phyloP scores from a whole-genome alignment of 2,329 filamentous ascomycete species.

The Penicillium aurantiogriseum region DNA sequence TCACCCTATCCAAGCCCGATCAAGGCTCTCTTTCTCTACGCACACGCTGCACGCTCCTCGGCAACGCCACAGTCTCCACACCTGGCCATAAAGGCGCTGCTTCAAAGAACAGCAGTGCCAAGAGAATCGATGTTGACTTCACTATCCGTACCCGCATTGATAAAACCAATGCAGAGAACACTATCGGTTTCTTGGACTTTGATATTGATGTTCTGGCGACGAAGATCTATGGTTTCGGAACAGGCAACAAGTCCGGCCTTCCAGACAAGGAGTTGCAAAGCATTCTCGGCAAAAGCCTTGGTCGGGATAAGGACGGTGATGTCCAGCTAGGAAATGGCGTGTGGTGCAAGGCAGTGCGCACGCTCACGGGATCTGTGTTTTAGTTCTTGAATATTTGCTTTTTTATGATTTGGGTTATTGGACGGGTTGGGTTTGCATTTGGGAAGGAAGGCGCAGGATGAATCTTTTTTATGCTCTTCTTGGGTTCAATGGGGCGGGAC shows the following conservation, averaged over 20 bases:
- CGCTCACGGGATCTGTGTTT: constrained; percentile 38
- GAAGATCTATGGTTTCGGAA: constrained; percentile 43
- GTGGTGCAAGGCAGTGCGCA: constrained; percentile 42
- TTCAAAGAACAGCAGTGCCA: constrained; percentile 15
- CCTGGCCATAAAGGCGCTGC: constrained; percentile 10
- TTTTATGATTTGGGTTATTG: constrained; percentile 6
- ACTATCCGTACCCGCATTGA: constrained; percentile 33
- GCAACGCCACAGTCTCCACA: constrained; percentile 18
- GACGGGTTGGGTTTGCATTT: not conserved
- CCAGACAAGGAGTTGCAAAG: constrained; percentile 39
- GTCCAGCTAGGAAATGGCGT: constrained; percentile 37
- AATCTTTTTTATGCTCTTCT: not conserved
- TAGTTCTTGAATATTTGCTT: constrained; percentile 15
- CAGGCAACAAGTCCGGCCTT: constrained; percentile 26
- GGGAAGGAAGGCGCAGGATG: not conserved
- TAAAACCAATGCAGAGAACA: constrained; percentile 7
- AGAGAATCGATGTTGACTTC: constrained; percentile 43
- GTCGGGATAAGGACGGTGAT: constrained; percentile 12
- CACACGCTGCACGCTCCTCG: constrained; percentile 42
- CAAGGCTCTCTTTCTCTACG: constrained; percentile 30
- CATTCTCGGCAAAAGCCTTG: constrained; percentile 33
- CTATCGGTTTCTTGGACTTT: constrained; percentile 34
- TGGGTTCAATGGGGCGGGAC: not conserved
- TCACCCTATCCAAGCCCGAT: constrained; percentile 31
- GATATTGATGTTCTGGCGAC: constrained; percentile 40